Evolutionary conservation across 2,329 filamentous ascomycete species (phyloP), one percentile per base, ranked within the genome.

Genomic region (Pyrenochaeta sp.): DNA sequence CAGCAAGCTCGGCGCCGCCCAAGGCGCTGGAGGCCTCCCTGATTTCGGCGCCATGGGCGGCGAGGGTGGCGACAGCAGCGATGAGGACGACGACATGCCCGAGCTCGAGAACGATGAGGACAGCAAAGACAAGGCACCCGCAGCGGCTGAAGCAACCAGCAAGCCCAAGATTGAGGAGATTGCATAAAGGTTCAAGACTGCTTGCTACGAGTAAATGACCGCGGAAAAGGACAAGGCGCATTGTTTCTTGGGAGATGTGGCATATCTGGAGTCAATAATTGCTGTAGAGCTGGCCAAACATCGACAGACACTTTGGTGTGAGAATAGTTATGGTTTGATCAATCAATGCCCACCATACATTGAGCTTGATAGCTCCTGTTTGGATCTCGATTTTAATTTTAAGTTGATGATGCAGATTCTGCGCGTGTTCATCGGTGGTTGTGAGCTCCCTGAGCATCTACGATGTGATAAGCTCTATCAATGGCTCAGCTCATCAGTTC

Each of bases 81-180:
- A 81, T 8, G 81, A 82, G 3, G 90, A 77, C 42, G 74, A 77
- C n/a, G 74, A 93, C n/a, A 91, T 96, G 85, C 90, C 91, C 44
- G 84, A 83, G 59, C 84, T 95, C 13, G 72, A 73, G 55, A 61
- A 66, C 36, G 66, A 70, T 14, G 63, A 66, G 34, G 58, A 55
- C 22, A 63, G 53, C 40, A 52, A 58, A 44, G 53, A 51, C 37
- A 57, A 56, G 50, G 30, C 41, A 34, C 48, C 58, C 24, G 55
- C 44, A 32, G 67, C 73, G 15, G 55, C 48, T 22, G 65, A 67
- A 30, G 48, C 58, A 26, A 48, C 43, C 51, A 62, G 64, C 51
- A 72, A 71, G 54, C 65, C 67, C 50, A 75, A 77, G 73, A 77
- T 78, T 48, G 73, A 78, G 63, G 76, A 78, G 60, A 71, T 78